phyloP scores from a whole-genome alignment of 2,329 filamentous ascomycete genomes.

The Alternaria atra region DNA sequence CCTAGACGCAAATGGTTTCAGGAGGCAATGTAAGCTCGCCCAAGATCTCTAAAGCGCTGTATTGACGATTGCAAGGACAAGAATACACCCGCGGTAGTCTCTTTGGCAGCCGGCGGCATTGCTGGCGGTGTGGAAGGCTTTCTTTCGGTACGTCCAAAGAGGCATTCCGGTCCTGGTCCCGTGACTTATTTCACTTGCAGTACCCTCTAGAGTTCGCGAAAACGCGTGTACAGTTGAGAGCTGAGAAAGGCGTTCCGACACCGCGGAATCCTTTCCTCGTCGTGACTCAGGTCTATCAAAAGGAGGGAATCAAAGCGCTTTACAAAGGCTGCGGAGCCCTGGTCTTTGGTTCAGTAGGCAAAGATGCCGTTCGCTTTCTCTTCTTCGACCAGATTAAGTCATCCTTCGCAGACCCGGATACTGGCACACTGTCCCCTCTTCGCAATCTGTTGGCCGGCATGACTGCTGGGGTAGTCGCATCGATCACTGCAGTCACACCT shows the following conservation, averaged over 20 bases:
- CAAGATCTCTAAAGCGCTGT: not conserved
- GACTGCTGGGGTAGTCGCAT: slow-evolving; percentile 69
- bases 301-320: slow-evolving; percentile 66
- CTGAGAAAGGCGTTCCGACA: slow-evolving; percentile 54
- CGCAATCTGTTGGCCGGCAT: slow-evolving; percentile 71
- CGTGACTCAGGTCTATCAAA: slow-evolving; percentile 62
- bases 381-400: slow-evolving; percentile 73
- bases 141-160: slow-evolving; percentile 38
- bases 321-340: slow-evolving; percentile 71
- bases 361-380: slow-evolving; percentile 72
- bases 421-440: slow-evolving; percentile 64
- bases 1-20: slow-evolving; percentile 39
- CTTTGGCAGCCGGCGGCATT: slow-evolving; percentile 50
- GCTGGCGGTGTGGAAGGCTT: slow-evolving; percentile 53
- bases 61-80: slow-evolving; percentile 37
- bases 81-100: slow-evolving; percentile 50
- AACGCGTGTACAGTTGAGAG: slow-evolving; percentile 67
- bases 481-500: slow-evolving; percentile 71
- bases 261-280: slow-evolving; percentile 67
- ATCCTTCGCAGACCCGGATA: slow-evolving; percentile 63
- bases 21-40: slow-evolving; percentile 34
- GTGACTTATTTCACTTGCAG: slow-evolving; percentile 27
- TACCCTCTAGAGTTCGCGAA: slow-evolving; percentile 76
- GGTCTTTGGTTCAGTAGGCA: slow-evolving; percentile 68
- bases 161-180: slow-evolving; percentile 2